phyloP scores from a whole-genome alignment of 192 early-diverging fungal genomes.

The Linnemannia elongata region DNA sequence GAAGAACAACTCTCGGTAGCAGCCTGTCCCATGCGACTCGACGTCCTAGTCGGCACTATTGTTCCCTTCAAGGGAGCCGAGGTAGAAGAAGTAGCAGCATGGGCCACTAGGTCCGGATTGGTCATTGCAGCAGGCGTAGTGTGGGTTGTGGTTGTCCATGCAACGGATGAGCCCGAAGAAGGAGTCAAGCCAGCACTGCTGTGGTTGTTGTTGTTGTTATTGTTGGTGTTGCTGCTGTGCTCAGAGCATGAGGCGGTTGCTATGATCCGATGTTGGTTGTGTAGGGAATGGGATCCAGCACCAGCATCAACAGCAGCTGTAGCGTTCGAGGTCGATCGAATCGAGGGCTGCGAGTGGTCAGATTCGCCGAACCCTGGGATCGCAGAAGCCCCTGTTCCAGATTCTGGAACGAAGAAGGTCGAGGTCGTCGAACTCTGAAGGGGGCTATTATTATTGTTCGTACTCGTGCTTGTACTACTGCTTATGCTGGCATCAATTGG shows the following conservation, averaged over 20 bases:
- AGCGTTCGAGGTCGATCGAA: background rate
- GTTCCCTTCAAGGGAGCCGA: background rate
- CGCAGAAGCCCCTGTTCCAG: slow-evolving; percentile 30
- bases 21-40: background rate
- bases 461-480: background rate
- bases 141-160: slow-evolving; percentile 9
- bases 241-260: background rate
- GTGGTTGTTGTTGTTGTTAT: background rate
- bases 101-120: slow-evolving; percentile 22
- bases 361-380: slow-evolving; percentile 3
- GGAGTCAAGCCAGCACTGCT: background rate
- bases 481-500: background rate
- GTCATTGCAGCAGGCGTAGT: slow-evolving; percentile 16
- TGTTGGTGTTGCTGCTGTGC: background rate
- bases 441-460: background rate
- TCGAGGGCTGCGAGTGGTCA: slow-evolving; percentile 4
- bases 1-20: slow-evolving; percentile 12
- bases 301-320: background rate
- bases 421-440: background rate
- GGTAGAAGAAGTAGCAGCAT: background rate
- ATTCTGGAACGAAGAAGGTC: slow-evolving; percentile 15
- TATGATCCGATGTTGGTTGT: background rate
- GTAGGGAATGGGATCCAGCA: background rate
- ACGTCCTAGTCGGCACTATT: background rate
- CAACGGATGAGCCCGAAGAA: slow-evolving; percentile 30